A percentile compares a stretch with the other conserved stretches of the same genome.
phyloP scores from a whole-genome alignment of 768 basidiomycete genomes.

The Pilatotrama ljubarskyi region DNA sequence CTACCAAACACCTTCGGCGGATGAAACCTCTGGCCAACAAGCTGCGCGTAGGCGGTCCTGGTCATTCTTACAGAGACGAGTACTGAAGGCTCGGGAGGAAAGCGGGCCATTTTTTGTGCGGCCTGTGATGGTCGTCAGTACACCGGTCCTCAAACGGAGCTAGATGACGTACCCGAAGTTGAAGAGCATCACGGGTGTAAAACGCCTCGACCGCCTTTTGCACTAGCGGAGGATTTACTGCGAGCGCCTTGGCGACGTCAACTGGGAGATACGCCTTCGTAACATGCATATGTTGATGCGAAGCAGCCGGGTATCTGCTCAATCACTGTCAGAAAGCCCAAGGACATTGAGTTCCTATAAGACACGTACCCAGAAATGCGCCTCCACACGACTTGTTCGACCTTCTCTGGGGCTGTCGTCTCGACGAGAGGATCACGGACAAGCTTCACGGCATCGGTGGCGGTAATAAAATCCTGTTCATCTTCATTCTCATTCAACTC shows the following conservation, averaged over 20 bases:
- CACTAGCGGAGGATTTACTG: conserved; percentile 62
- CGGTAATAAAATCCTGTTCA: conserved; percentile 51
- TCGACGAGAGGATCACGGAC: conserved; percentile 53
- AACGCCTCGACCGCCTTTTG: conserved; percentile 91
- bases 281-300: conserved; percentile 67
- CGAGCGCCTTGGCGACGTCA: conserved; percentile 76
- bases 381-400: conserved; percentile 70
- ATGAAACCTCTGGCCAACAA: conserved; percentile 88
- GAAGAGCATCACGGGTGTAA: conserved; percentile 91
- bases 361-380: conserved; percentile 60
- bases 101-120: conserved; percentile 87
- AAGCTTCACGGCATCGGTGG: conserved; percentile 62
- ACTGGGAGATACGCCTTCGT: conserved; percentile 79
- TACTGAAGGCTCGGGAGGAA: conserved; percentile 69
- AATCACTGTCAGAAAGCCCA: background rate
- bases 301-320: conserved; percentile 67
- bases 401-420: conserved; percentile 58
- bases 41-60: conserved; percentile 90
- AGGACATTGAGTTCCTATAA: background rate
- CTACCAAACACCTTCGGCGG: conserved; percentile 88
- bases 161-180: conserved; percentile 67
- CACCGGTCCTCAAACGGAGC: background rate
- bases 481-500: conserved; percentile 39
- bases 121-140: conserved; percentile 48
- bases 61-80: conserved; percentile 75